phyloP scores from a whole-genome alignment of 345 rosid species.

The Citrus trifoliata region DNA sequence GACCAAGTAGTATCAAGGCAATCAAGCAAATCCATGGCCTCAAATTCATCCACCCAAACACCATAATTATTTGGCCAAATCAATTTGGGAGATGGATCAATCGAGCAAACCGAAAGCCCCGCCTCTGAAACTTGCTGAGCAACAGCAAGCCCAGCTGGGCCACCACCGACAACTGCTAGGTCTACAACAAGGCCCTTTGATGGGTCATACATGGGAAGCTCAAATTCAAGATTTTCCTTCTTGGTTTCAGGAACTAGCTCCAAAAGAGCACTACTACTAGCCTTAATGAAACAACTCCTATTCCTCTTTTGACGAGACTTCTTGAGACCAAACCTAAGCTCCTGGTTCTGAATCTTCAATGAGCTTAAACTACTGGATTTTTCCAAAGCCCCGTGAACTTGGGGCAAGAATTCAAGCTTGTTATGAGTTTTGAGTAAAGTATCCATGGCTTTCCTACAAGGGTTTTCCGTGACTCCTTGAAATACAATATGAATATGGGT shows the following conservation, averaged over 20 bases:
- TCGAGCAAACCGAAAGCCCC: slow-evolving; percentile 83
- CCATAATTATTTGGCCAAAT: slow-evolving; percentile 99
- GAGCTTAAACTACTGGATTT: slow-evolving; percentile 39
- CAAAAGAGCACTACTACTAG: slow-evolving; percentile 57
- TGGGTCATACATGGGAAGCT: slow-evolving; percentile 77
- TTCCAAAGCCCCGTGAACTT: slow-evolving; percentile 51
- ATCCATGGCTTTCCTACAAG: slow-evolving; percentile 49
- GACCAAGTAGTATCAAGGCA: slow-evolving; percentile 97
- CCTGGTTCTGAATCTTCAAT: slow-evolving; percentile 32
- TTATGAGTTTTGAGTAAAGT: slow-evolving; percentile 68
- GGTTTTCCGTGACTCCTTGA: not conserved
- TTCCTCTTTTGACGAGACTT: slow-evolving; percentile 31
- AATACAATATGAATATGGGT: not conserved
- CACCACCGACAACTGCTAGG: slow-evolving; percentile 95
- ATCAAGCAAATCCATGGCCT: slow-evolving; percentile 94
- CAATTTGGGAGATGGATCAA: slow-evolving; percentile 86
- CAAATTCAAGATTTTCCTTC: slow-evolving; percentile 82
- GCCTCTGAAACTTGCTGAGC: slow-evolving; percentile 94
- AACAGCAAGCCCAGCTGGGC: slow-evolving; percentile 97
- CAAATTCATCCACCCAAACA: slow-evolving; percentile 98
- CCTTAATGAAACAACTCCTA: slow-evolving; percentile 35
- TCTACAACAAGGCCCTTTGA: slow-evolving; percentile 61
- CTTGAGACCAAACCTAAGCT: slow-evolving; percentile 45
- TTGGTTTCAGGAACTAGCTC: slow-evolving; percentile 91
- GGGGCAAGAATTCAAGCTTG: slow-evolving; percentile 65